These are phyloP conservation scores for Rutstroemia sp. DNA, from an alignment of 2,329 filamentous ascomycete genomes.

Conservation along the genomic window DNA sequence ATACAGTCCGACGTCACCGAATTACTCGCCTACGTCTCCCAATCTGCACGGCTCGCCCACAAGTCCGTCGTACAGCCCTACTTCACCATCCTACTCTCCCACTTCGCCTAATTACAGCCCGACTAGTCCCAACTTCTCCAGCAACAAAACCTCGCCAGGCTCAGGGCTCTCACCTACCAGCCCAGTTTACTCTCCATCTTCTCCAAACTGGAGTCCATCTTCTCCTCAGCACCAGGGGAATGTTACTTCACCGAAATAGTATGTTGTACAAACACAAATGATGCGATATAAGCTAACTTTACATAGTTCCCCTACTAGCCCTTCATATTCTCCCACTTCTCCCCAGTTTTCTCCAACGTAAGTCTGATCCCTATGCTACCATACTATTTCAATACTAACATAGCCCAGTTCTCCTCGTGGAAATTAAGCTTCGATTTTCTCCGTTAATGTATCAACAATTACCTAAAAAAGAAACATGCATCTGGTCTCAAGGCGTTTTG, in stretches of 20 bases:
- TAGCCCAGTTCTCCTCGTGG: slow-evolving; percentile 20
- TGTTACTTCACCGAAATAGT: slow-evolving; percentile 33
- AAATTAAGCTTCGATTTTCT: slow-evolving; percentile 11
- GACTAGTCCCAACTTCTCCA: slow-evolving; percentile 24
- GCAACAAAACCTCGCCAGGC: slow-evolving; percentile 22
- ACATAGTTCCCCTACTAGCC: slow-evolving; percentile 20
- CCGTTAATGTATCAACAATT: slow-evolving; percentile 25
- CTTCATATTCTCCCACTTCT: slow-evolving; percentile 24
- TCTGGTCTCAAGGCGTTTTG: slow-evolving; percentile 8
- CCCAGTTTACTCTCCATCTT: slow-evolving; percentile 27
- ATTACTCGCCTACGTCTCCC: slow-evolving; percentile 27
- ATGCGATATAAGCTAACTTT: background rate
- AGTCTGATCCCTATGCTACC: background rate
- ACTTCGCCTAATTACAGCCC: slow-evolving; percentile 28
- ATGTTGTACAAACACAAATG: background rate
- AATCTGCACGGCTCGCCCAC: slow-evolving; percentile 25
- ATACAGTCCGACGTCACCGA: slow-evolving; percentile 41
- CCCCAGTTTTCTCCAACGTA: slow-evolving; percentile 27
- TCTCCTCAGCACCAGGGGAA: slow-evolving; percentile 23
- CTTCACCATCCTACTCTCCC: slow-evolving; percentile 28
- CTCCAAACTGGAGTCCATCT: slow-evolving; percentile 27
- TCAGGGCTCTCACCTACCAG: slow-evolving; percentile 26
- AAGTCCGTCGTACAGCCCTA: slow-evolving; percentile 26
- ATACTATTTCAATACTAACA: slow-evolving; percentile 5
- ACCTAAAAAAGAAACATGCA: slow-evolving; percentile 16